Evolutionary conservation across 164 flowering plant species (phyloP).

Genomic region (Magnolia officinalis): DNA sequence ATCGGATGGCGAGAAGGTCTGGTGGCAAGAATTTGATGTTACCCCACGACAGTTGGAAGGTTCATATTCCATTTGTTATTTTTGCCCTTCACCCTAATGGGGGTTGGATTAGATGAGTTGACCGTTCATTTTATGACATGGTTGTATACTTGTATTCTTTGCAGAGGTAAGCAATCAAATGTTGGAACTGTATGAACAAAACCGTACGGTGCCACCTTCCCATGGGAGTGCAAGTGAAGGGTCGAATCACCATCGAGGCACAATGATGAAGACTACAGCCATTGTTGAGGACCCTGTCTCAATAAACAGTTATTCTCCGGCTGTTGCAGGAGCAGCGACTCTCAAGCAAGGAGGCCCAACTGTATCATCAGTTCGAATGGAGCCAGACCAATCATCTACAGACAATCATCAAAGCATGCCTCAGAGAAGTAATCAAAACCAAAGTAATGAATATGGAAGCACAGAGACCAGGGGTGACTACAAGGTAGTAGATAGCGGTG

Average conservation of each 20-base stretch:
- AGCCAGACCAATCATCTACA: conserved; percentile 28
- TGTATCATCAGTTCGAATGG: conserved; percentile 25
- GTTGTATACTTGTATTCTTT: conserved; percentile 12
- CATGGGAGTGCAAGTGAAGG: conserved; percentile 81
- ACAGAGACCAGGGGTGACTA: conserved; percentile 41
- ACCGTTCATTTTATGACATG: background rate
- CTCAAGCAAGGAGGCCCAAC: conserved; percentile 25
- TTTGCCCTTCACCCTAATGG: background rate
- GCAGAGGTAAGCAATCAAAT: conserved; percentile 99
- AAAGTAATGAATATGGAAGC: conserved; percentile 41
- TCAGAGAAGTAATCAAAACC: conserved; percentile 35
- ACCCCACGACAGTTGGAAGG: conserved; percentile 90
- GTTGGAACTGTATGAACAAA: conserved; percentile 95
- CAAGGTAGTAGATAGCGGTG: conserved; percentile 20
- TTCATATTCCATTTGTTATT: conserved; percentile 26
- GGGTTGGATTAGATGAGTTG: background rate
- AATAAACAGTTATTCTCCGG: conserved; percentile 23
- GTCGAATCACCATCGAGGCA: conserved; percentile 37
- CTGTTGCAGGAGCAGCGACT: conserved; percentile 13
- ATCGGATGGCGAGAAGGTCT: conserved; percentile 79
- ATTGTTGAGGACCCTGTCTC: conserved; percentile 39
- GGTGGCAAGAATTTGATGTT: conserved; percentile 96
- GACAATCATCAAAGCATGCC: conserved; percentile 40
- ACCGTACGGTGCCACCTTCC: conserved; percentile 40
- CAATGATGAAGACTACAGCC: conserved; percentile 34